Evolutionary conservation across 352 stramenopile genomes (phyloP), one percentile per base, ranked within the genome.

Genomic region (Phytopythium chamaehyphon): DNA sequence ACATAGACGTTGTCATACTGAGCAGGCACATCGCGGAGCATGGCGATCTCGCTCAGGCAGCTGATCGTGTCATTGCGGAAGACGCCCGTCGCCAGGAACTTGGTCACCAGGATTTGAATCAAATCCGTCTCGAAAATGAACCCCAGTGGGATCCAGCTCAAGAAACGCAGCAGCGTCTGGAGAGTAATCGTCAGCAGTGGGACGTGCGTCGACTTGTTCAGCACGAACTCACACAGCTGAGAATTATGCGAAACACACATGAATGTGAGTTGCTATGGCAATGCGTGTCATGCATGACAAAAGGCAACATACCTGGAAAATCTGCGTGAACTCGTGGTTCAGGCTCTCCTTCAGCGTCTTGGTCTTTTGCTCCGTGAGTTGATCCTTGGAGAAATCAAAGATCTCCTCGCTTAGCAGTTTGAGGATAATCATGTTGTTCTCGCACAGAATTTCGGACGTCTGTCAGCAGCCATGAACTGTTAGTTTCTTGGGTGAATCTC

Each of bases 371-470:
- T 97, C 98, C 28, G 96, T 98, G 66, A 98, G 97, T 73, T 98
- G 92, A 58, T 98, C 96, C 64, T 97, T 97, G 3, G 89, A 98
- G 59, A 99, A 99, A 57, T 99, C 97, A 75, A 99, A 99, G 28
- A 97, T 85, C 61, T 99, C 98, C 71, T 99, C 97, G 51, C 89
- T 98, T 35, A 99, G 76, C 35, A 99, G 78, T 73, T 99, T 99
- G 23, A 99, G 75, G 54, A 99, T 99, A 46, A 95, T 96, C 96
- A 99, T 99, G 76, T 99, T 99, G 83, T 99, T 99, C 70, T 99
- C 96, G 64, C 97, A 99, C 35, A 99, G 70, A 18, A 98, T 82
- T 73, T 99, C 97, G 11, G 83, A 97, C 28, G 88, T 98, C 69
- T 96, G 81, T 21, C 11, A 75, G 68, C 33, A 15, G 60, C 0